Percentiles rank a stretch among this genome's conserved stretches.
Evolutionary conservation across 371 early-diverging fungal species (phyloP).

Genomic region (Apophysomyces elegans): DNA sequence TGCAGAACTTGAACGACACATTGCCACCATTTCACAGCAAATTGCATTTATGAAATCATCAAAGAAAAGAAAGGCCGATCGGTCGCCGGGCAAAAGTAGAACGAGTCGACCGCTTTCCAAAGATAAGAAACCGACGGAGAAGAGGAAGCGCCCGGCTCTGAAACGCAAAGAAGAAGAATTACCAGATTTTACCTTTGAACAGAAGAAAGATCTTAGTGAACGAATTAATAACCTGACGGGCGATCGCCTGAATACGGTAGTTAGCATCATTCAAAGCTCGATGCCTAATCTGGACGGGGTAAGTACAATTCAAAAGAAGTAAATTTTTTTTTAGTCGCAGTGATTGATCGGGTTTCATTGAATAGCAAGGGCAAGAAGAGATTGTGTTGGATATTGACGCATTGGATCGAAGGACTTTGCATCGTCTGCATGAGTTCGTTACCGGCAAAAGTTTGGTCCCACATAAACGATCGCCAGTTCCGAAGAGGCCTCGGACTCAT

Average conservation of each 20-base stretch:
- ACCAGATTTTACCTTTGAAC: constrained; percentile 78
- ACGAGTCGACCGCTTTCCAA: constrained; percentile 24
- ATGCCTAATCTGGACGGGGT: constrained; percentile 78
- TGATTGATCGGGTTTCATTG: not conserved
- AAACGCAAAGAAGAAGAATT: constrained; percentile 20
- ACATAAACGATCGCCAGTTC: constrained; percentile 16
- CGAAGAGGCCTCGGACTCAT: constrained; percentile 41
- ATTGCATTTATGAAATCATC: constrained; percentile 65
- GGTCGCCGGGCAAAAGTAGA: constrained; percentile 31
- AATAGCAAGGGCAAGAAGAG: constrained; percentile 74
- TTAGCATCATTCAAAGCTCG: constrained; percentile 82
- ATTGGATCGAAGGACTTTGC: constrained; percentile 77
- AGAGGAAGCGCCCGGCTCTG: constrained; percentile 23
- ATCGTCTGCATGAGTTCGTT: constrained; percentile 84
- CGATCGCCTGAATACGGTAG: constrained; percentile 75
- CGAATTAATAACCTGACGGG: constrained; percentile 77
- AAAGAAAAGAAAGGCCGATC: constrained; percentile 58
- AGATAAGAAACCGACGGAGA: constrained; percentile 31
- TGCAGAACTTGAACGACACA: constrained; percentile 33
- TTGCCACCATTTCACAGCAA: constrained; percentile 32
- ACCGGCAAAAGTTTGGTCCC: constrained; percentile 39
- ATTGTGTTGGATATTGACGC: constrained; percentile 95
- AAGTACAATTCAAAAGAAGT: constrained; percentile 22
- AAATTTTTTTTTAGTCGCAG: not conserved
- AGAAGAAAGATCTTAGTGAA: constrained; percentile 87